Percentiles rank a stretch among this genome's conserved stretches.
These are phyloP conservation scores for Sporothrix mexicana DNA, from an alignment of 2,329 filamentous ascomycete genomes.

Conservation along the genomic window DNA sequence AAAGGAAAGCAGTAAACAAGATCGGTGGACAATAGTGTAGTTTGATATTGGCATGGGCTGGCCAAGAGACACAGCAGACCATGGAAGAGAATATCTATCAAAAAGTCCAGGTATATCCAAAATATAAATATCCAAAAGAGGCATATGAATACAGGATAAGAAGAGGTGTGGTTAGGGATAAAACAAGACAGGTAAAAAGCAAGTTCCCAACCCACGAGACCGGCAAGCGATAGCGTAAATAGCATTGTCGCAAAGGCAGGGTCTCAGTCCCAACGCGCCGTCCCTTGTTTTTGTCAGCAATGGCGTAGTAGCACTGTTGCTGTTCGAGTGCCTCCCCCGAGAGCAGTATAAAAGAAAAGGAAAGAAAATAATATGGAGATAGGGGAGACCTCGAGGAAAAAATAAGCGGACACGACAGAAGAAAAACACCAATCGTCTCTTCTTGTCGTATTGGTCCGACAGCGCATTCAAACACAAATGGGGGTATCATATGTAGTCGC, in stretches of 20 bases:
- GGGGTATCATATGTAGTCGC: slow-evolving; percentile 58
- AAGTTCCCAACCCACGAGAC: slow-evolving; percentile 37
- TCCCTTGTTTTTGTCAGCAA: slow-evolving; percentile 47
- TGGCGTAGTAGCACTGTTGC: slow-evolving; percentile 63
- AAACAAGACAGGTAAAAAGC: slow-evolving; percentile 5
- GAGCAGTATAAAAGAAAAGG: neutral
- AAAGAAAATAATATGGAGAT: neutral
- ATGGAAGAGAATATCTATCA: neutral
- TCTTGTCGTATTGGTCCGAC: slow-evolving; percentile 43
- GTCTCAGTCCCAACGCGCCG: slow-evolving; percentile 49
- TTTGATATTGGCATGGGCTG: slow-evolving; percentile 20
- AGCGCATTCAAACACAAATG: slow-evolving; percentile 61
- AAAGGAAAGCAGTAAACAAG: neutral
- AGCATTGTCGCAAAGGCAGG: slow-evolving; percentile 39
- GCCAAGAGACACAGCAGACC: neutral
- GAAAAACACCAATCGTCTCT: slow-evolving; percentile 18
- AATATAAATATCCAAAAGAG: neutral
- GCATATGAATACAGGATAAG: neutral
- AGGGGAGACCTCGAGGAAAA: slow-evolving; percentile 5
- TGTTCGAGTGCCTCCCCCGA: slow-evolving; percentile 48
- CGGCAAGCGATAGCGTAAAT: slow-evolving; percentile 39
- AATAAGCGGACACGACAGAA: slow-evolving; percentile 18
- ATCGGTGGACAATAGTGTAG: neutral
- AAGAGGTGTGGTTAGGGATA: neutral
- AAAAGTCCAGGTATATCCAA: slow-evolving; percentile 9